Evolutionary conservation across 2,329 filamentous ascomycete species (phyloP), one percentile per base, ranked within the genome.

Genomic region (Curvularia spicifera): DNA sequence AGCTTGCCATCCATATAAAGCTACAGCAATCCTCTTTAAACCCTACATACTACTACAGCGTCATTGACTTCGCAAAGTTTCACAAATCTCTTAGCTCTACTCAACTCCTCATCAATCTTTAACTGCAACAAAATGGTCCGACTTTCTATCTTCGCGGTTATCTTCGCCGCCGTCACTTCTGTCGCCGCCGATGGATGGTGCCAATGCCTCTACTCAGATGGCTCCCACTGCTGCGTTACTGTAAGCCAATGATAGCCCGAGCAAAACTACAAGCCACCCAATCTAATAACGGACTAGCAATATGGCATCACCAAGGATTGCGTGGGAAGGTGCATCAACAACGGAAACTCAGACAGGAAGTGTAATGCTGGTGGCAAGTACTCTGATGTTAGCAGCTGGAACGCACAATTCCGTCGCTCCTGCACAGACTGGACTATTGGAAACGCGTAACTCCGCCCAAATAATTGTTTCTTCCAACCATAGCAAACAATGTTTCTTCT

Each of bases 351-450:
- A 5, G 31, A 53, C 31, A 46, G 37, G 42, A 22, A 37, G 33
- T 53, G 51, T 20, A 53, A 53, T n/a, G 51, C 51, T 47, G 51
- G 51, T 39, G 51, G 51, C 42, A 53, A 53, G 51, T 53, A 53
- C 51, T 53, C 51, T 12, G 24, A 53, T 42, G 51, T 53, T 22
- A 39, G 51, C 33, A 6, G 22, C 28, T 53, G 42, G 51, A 26
- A 47, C 24, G 51, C 40, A 24, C 9, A 20, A 5, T 53, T 15
- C 15, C 51, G 51, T n/a, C 18, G 18, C 8, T 1, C 6, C 8
- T 40, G 37, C 37, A 40, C 8, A n/a, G n/a, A 22, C 18, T 5
- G 7, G 4, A 29, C 28, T 1, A 29, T 29, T 29, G 28, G 28
- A 29, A 29, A 29, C 28, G 28, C 37, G 18, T 6, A 22, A 3